Evolutionary conservation across 1,139 yeast genomes (phyloP).

Genomic region (Tardiomyces digboiensis): DNA sequence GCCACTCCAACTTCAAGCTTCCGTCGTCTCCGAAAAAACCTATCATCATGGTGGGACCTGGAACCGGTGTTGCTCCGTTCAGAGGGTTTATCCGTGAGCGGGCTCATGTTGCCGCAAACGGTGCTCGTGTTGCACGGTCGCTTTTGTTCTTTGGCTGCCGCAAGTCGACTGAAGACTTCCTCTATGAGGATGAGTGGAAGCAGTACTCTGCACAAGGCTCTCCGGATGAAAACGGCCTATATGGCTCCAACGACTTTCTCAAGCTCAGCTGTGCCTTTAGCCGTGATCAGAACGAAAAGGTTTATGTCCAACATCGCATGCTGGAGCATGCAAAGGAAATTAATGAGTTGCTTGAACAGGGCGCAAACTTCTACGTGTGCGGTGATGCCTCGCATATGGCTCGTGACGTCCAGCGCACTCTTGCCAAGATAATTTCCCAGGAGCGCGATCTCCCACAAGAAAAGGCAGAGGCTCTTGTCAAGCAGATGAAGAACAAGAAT

Average conservation of each 20-base stretch:
- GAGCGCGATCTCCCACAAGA: constrained; percentile 50
- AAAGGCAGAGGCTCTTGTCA: constrained; percentile 69
- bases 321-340: constrained; percentile 46
- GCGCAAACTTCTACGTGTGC: constrained; percentile 90
- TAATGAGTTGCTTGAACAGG: constrained; percentile 51
- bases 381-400: constrained; percentile 98
- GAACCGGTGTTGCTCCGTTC: constrained; percentile 98
- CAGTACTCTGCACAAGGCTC: constrained; percentile 30
- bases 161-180: constrained; percentile 60
- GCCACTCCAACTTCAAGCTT: constrained; percentile 90
- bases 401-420: constrained; percentile 78
- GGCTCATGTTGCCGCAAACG: constrained; percentile 40
- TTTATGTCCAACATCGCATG: constrained; percentile 81
- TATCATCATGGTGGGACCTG: constrained; percentile 91
- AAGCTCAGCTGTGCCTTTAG: constrained; percentile 78
- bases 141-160: constrained; percentile 85
- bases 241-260: constrained; percentile 17
- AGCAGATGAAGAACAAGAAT: constrained; percentile 75
- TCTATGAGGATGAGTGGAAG: constrained; percentile 80
- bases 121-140: constrained; percentile 59
- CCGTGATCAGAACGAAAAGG: constrained; percentile 53
- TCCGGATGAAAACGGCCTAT: constrained; percentile 9
- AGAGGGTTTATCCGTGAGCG: constrained; percentile 90
- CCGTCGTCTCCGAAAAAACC: constrained; percentile 86
- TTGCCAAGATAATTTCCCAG: constrained; percentile 51